Evolutionary conservation across 2,329 filamentous ascomycete species (phyloP).

Genomic region (Atkinsonella texensis): DNA sequence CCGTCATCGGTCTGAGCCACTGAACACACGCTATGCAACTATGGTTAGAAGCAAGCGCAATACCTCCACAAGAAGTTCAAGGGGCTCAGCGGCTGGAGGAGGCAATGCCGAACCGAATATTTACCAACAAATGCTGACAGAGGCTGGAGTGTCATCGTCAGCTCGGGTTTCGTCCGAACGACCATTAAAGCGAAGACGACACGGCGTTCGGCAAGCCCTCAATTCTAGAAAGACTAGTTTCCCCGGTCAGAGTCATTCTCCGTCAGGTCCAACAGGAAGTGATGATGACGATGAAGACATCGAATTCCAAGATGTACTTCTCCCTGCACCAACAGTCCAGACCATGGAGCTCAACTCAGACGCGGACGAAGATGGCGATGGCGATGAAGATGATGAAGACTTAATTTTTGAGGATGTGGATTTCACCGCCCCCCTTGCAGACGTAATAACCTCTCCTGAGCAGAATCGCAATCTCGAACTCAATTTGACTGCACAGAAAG

Average conservation of each 20-base stretch:
- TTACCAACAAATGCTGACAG: slow-evolving; percentile 36
- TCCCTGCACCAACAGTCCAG: slow-evolving; percentile 37
- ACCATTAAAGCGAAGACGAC: slow-evolving; percentile 27
- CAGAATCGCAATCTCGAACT: slow-evolving; percentile 32
- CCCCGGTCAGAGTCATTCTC: background rate
- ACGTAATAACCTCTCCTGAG: slow-evolving; percentile 12
- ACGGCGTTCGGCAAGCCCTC: slow-evolving; percentile 7
- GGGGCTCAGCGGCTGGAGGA: slow-evolving; percentile 8
- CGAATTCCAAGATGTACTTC: slow-evolving; percentile 38
- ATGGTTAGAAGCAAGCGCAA: slow-evolving; percentile 22
- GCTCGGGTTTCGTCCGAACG: slow-evolving; percentile 21
- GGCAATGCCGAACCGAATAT: slow-evolving; percentile 23
- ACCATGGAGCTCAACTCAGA: slow-evolving; percentile 38
- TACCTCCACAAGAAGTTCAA: slow-evolving; percentile 13
- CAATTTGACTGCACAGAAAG: slow-evolving; percentile 37
- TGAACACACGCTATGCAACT: slow-evolving; percentile 5
- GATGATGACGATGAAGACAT: slow-evolving; percentile 28
- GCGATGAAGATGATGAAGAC: slow-evolving; percentile 28
- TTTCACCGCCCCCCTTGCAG: slow-evolving; percentile 21
- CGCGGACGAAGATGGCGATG: slow-evolving; percentile 33
- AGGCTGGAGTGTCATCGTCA: slow-evolving; percentile 28
- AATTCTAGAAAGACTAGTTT: background rate
- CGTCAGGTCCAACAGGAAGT: background rate
- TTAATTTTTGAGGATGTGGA: slow-evolving; percentile 38
- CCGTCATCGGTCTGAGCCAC: background rate